These are phyloP conservation scores for Meira nashicola DNA, from an alignment of 1,284 basidiomycete genomes.

Conservation along the genomic window DNA sequence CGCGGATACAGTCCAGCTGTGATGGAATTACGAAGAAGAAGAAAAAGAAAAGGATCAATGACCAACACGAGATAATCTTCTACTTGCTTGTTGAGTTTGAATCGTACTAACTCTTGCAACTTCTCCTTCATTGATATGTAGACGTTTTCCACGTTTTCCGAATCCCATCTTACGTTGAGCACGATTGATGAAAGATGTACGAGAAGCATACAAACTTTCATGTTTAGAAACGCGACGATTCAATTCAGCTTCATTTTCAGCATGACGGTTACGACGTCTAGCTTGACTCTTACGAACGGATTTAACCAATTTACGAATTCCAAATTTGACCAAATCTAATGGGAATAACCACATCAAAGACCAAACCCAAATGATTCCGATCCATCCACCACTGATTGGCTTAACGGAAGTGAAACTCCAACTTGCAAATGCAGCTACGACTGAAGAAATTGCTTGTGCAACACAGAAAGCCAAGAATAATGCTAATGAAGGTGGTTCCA, in stretches of 20 bases:
- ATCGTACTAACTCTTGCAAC: conserved; percentile 76
- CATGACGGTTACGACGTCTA: conserved; percentile 54
- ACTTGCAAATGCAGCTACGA: conserved; percentile 85
- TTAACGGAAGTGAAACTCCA: conserved; percentile 41
- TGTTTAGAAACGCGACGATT: conserved; percentile 85
- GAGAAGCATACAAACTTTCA: conserved; percentile 89
- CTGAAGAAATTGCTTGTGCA: conserved; percentile 87
- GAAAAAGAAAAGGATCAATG: too few species aligned
- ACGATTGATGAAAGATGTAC: conserved; percentile 79
- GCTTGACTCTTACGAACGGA: conserved; percentile 56
- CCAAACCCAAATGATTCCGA: conserved; percentile 76
- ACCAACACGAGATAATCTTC: conserved; percentile 63
- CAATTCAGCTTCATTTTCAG: conserved; percentile 61
- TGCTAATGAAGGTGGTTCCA: conserved; percentile 88
- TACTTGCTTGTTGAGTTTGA: conserved; percentile 71
- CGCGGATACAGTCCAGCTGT: neutral
- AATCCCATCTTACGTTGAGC: conserved; percentile 79
- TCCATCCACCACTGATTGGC: conserved; percentile 64
- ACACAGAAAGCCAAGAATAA: conserved; percentile 84
- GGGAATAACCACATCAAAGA: conserved; percentile 93
- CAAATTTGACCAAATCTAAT: conserved; percentile 91
- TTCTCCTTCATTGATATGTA: conserved; percentile 67
- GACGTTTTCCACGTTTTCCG: conserved; percentile 61
- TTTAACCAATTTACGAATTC: conserved; percentile 86
- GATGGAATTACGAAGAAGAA: neutral